These are phyloP conservation scores for Niebla homalea DNA, from an alignment of 495 filamentous ascomycete species.

Conservation along the genomic window DNA sequence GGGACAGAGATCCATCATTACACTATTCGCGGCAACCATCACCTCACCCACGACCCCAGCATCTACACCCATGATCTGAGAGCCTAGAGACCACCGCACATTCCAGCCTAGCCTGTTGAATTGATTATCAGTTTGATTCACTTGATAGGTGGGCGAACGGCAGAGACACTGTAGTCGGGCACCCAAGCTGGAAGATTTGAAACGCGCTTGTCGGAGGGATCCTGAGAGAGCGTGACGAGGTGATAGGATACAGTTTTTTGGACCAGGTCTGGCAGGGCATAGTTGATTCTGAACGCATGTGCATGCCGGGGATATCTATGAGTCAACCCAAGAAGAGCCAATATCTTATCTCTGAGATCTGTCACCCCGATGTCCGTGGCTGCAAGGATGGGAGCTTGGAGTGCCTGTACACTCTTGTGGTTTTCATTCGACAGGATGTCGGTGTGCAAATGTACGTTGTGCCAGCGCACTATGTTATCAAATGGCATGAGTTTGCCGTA, in stretches of 20 bases:
- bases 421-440: too few species aligned
- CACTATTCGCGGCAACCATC: too few species aligned
- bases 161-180: conserved; percentile 6
- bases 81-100: too few species aligned
- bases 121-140: not conserved
- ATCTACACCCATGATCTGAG: too few species aligned
- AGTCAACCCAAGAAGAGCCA: conserved; percentile 15
- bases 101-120: not conserved
- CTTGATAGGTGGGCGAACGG: conserved; percentile 1
- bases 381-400: too few species aligned
- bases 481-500: too few species aligned
- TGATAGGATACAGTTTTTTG: not conserved
- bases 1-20: too few species aligned
- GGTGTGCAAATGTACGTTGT: too few species aligned
- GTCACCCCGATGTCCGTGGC: conserved; percentile 3
- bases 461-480: too few species aligned
- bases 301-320: not conserved
- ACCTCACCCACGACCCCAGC: too few species aligned
- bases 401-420: too few species aligned
- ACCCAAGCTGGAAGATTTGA: conserved; percentile 5
- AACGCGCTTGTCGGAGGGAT: not conserved
- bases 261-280: not conserved
- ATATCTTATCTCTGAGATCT: conserved; percentile 21
- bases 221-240: conserved; percentile 2
- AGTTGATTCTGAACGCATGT: conserved; percentile 1